Conservation (phyloP, 306 rosid species). For the Parietaria judaica region DNA sequence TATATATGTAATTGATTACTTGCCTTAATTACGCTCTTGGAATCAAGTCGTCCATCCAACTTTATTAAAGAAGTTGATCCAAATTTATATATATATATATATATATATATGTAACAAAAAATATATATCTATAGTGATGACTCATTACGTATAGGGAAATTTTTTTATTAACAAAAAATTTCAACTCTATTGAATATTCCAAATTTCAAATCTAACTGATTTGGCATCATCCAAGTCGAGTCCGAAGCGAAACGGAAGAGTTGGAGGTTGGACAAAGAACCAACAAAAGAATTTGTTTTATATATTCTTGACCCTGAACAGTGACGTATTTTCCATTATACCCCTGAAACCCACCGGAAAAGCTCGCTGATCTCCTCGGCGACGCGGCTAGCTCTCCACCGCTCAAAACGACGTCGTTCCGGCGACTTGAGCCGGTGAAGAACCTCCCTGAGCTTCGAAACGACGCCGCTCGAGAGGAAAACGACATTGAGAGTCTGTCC, state of each 20-base stretch:
- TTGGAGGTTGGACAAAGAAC: background rate
- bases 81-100: too few species aligned
- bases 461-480: constrained; percentile 63
- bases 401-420: constrained; percentile 39
- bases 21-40: constrained; percentile 13
- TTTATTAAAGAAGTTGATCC: constrained; percentile 9
- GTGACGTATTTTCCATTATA: constrained; percentile 43
- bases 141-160: background rate
- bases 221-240: background rate
- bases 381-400: constrained; percentile 42
- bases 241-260: background rate
- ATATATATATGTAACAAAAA: too few species aligned
- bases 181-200: constrained; percentile 34
- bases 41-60: constrained; percentile 1
- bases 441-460: constrained; percentile 78
- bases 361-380: constrained; percentile 78
- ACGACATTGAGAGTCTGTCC: constrained; percentile 56
- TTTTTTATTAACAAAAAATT: constrained; percentile 25
- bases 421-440: constrained; percentile 59
- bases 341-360: constrained; percentile 94
- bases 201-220: background rate
- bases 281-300: constrained; percentile 4
- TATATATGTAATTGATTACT: too few species aligned
- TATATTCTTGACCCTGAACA: background rate
- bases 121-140: background rate